These are phyloP conservation scores for Ophiocordyceps polyrhachis-furcata DNA, from an alignment of 2,329 filamentous ascomycete genomes.

Conservation along the genomic window DNA sequence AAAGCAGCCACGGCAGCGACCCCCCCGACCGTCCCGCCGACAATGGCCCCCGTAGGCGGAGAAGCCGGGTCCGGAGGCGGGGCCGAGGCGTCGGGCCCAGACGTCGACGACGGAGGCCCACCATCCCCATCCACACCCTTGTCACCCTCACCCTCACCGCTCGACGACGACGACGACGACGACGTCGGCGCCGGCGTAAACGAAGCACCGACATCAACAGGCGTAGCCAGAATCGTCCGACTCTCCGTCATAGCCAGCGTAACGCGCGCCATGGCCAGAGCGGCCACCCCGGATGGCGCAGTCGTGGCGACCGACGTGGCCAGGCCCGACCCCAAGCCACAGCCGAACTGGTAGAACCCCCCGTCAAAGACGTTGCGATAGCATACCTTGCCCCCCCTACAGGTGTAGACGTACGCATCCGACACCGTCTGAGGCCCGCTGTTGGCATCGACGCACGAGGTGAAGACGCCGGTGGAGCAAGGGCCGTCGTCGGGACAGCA, in stretches of 20 bases:
- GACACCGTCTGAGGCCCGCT: constrained; percentile 29
- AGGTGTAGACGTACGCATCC: constrained; percentile 39
- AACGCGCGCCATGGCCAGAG: constrained; percentile 18
- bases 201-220: constrained; percentile 20
- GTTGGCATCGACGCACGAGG: constrained; percentile 34
- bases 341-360: constrained; percentile 38
- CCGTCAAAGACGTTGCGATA: constrained; percentile 36
- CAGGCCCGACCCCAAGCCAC: constrained; percentile 27
- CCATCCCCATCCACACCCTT: neutral
- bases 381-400: constrained; percentile 29
- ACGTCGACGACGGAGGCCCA: neutral
- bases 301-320: constrained; percentile 29
- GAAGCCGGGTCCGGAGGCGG: constrained; percentile 12
- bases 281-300: constrained; percentile 19
- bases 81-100: neutral
- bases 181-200: neutral
- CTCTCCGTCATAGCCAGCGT: constrained; percentile 21
- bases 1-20: constrained; percentile 26
- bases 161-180: constrained; percentile 2
- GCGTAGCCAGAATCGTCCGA: constrained; percentile 18
- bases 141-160: neutral
- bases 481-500: constrained; percentile 33
- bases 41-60: constrained; percentile 27
- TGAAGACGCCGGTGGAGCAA: constrained; percentile 38
- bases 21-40: constrained; percentile 35